Evolutionary conservation across 2,329 filamentous ascomycete genomes (phyloP).

Genomic region (Pestalotiopsis sp.): DNA sequence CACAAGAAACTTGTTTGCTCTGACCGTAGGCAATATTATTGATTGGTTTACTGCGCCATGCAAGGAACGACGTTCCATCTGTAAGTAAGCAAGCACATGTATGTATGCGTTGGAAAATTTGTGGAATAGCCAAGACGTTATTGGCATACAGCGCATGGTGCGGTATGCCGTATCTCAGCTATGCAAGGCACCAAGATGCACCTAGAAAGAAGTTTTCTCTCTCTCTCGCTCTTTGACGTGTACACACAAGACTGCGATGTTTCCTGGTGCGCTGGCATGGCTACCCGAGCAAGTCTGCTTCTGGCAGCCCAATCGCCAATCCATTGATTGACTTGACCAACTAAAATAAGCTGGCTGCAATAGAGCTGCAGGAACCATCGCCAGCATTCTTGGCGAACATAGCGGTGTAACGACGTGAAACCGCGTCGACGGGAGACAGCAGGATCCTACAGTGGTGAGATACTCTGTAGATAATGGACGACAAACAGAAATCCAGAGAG

Average conservation of each 20-base stretch:
- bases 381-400: neutral
- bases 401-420: neutral
- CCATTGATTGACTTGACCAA: neutral
- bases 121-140: too few species aligned
- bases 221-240: neutral
- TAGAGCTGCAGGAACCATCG: slow-evolving; percentile 1
- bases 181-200: neutral
- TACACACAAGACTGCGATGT: neutral
- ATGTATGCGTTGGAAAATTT: too few species aligned
- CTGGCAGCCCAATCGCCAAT: neutral
- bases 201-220: neutral
- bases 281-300: neutral
- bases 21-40: too few species aligned
- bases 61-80: too few species aligned
- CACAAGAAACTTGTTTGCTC: too few species aligned
- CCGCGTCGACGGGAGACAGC: neutral
- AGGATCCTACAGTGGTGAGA: neutral
- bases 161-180: neutral
- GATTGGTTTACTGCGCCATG: too few species aligned
- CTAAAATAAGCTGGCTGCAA: neutral
- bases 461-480: neutral
- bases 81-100: too few species aligned
- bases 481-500: neutral
- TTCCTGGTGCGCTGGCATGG: neutral
- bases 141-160: too few species aligned